Conservation (phyloP, 345 rosid species). For the Combretum micranthum region DNA sequence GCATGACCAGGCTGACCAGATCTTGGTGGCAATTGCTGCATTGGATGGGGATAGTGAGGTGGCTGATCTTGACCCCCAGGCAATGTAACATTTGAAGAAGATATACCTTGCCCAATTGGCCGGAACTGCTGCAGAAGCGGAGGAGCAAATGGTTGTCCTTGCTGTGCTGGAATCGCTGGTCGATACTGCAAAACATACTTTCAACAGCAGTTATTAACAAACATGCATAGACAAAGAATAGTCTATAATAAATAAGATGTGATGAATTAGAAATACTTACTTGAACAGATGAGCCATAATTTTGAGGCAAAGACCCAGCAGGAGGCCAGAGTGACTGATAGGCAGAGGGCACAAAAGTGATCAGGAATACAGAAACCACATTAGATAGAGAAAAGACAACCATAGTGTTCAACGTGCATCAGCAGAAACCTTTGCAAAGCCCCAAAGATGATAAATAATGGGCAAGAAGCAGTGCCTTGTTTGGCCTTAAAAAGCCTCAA, state of each 20-base stretch:
- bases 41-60: conserved; percentile 59
- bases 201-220: background rate
- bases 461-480: no score
- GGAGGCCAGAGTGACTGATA: conserved; percentile 28
- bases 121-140: conserved; percentile 61
- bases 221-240: background rate
- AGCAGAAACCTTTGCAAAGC: no score
- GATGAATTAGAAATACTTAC: conserved; percentile 12
- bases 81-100: conserved; percentile 42
- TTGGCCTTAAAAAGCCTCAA: no score
- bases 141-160: conserved; percentile 56
- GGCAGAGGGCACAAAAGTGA: background rate
- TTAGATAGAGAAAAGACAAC: background rate
- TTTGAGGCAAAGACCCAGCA: conserved; percentile 31
- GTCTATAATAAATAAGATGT: background rate
- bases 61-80: conserved; percentile 48
- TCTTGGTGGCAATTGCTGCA: conserved; percentile 67
- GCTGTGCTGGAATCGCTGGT: conserved; percentile 53
- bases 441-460: no score
- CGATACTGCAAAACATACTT: conserved; percentile 52
- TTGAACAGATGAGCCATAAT: conserved; percentile 16
- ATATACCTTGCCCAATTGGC: conserved; percentile 57
- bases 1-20: conserved; percentile 63
- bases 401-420: no score
- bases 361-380: background rate